Evolutionary conservation across 228 moss, liverwort and hornwort species (phyloP).

Genomic region (Sphagnum magellanicum): DNA sequence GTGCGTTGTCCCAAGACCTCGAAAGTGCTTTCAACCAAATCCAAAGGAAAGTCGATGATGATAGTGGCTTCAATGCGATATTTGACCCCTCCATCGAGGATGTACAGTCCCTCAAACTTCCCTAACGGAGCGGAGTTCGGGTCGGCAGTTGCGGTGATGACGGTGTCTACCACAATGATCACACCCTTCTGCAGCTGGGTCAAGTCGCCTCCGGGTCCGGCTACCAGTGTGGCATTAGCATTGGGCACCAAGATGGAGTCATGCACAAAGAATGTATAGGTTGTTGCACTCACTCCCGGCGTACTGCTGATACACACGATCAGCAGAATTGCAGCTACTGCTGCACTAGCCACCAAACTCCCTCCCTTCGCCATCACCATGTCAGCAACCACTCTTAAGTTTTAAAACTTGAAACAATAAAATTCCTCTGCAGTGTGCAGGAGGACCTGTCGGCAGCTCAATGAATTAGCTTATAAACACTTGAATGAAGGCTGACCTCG

Average conservation of each 20-base stretch:
- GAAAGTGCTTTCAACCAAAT: conserved; percentile 15
- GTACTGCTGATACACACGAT: no score
- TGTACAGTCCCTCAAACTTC: conserved; percentile 6
- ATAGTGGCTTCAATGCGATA: conserved; percentile 1
- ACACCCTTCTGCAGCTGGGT: neutral
- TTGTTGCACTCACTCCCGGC: conserved; percentile 10
- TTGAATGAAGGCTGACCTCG: no score
- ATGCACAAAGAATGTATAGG: conserved; percentile 1
- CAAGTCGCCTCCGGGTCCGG: conserved; percentile 3
- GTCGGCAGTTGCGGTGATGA: conserved; percentile 7
- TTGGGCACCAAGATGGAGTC: neutral
- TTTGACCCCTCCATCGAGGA: conserved; percentile 3
- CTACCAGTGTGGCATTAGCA: neutral
- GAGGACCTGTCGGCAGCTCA: no score
- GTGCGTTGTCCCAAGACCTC: conserved; percentile 7
- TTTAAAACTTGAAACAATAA: no score
- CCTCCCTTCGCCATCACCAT: no score
- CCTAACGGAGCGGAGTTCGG: conserved; percentile 1
- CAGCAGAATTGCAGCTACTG: no score
- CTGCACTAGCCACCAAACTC: no score
- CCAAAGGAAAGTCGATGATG: conserved; percentile 13
- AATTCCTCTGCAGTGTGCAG: no score
- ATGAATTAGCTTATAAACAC: no score
- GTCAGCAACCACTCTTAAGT: no score
- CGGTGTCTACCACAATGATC: conserved; percentile 1